Evolutionary conservation across 2,329 filamentous ascomycete genomes (phyloP).

Genomic region (Scedosporium minutisporum): DNA sequence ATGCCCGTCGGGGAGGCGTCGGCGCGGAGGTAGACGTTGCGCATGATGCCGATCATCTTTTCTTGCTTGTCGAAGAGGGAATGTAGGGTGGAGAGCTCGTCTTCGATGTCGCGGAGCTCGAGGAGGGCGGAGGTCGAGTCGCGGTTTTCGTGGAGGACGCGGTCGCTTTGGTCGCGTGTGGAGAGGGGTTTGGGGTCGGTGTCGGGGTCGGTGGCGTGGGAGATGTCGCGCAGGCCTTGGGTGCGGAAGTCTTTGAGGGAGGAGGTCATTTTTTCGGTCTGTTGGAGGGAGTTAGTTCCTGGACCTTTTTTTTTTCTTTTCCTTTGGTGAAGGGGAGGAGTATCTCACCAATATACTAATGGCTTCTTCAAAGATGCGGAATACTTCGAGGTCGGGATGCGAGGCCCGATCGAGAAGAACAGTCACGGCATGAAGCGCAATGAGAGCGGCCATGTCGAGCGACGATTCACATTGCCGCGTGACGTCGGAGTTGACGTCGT

Average conservation of each 20-base stretch:
- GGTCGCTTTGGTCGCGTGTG: conserved; percentile 28
- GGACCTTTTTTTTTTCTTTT: neutral
- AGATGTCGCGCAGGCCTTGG: conserved; percentile 41
- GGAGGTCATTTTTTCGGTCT: conserved; percentile 53
- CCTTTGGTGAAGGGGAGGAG: neutral
- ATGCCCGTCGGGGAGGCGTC: conserved; percentile 25
- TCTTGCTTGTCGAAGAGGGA: conserved; percentile 50
- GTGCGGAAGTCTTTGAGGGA: conserved; percentile 54
- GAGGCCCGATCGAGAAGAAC: conserved; percentile 50
- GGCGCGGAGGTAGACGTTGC: conserved; percentile 30
- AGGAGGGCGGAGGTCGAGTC: conserved; percentile 53
- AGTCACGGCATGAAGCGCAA: conserved; percentile 51
- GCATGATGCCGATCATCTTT: conserved; percentile 37
- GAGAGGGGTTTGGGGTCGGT: conserved; percentile 28
- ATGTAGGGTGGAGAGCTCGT: conserved; percentile 48
- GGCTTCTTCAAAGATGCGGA: conserved; percentile 57
- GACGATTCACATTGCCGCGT: conserved; percentile 53
- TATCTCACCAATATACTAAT: conserved; percentile 47
- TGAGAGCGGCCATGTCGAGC: conserved; percentile 51
- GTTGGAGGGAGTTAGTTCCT: neutral
- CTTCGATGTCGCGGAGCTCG: conserved; percentile 54
- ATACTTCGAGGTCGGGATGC: conserved; percentile 52
- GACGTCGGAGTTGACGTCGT: conserved; percentile 55
- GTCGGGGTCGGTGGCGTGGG: conserved; percentile 26
- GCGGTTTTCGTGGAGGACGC: conserved; percentile 47